Conservation (phyloP, 768 basidiomycete genomes). For the Tricholoma furcatifolium region DNA sequence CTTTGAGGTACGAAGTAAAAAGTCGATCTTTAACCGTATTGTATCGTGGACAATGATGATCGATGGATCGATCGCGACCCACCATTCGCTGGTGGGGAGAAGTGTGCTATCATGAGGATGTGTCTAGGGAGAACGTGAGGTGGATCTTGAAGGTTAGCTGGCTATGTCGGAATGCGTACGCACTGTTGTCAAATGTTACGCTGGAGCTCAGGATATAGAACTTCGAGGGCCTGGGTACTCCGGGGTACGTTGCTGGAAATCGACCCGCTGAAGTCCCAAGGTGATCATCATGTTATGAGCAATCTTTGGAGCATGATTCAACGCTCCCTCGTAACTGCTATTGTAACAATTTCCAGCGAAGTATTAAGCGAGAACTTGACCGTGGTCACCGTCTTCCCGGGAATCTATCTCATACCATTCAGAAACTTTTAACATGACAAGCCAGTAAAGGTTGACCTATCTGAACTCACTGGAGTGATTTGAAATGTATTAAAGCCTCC, state of each 20-base stretch:
- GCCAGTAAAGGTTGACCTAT: slow-evolving; percentile 11
- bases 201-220: slow-evolving; percentile 36
- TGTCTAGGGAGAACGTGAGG: slow-evolving; percentile 23
- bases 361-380: slow-evolving; percentile 30
- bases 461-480: slow-evolving; percentile 32
- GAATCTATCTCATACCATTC: slow-evolving; percentile 13
- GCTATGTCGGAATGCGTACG: slow-evolving; percentile 4
- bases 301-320: slow-evolving; percentile 37
- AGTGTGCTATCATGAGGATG: slow-evolving; percentile 39
- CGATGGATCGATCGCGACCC: slow-evolving; percentile 37
- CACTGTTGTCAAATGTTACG: slow-evolving; percentile 34
- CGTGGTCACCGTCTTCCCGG: slow-evolving; percentile 28
- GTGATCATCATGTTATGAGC: slow-evolving; percentile 30
- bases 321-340: slow-evolving; percentile 35
- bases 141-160: neutral
- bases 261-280: slow-evolving; percentile 27
- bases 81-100: slow-evolving; percentile 37
- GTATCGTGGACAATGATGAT: slow-evolving; percentile 32
- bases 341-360: slow-evolving; percentile 32
- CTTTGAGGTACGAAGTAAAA: too few species aligned
- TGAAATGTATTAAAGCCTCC: slow-evolving; percentile 21
- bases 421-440: neutral
- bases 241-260: slow-evolving; percentile 22
- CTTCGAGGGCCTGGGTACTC: slow-evolving; percentile 36
- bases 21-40: too few species aligned